Percentiles rank a stretch among this genome's conserved stretches.
phyloP scores from a whole-genome alignment of 805 yeast genomes.

The Zygoascus tannicola region DNA sequence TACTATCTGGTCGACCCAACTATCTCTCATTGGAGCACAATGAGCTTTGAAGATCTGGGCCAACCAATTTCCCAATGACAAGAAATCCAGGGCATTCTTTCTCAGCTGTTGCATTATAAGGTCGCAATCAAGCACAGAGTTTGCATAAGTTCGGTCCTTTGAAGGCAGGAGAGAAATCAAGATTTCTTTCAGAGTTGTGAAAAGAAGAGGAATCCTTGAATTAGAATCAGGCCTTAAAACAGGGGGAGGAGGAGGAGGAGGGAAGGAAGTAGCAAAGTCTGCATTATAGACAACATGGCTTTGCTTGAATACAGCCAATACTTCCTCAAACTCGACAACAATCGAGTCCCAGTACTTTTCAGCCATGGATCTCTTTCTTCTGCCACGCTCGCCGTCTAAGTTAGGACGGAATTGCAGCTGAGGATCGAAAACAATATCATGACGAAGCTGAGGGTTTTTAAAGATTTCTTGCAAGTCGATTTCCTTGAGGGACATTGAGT shows the following conservation, averaged over 20 bases:
- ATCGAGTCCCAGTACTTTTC: slow-evolving; percentile 81
- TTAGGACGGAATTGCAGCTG: slow-evolving; percentile 86
- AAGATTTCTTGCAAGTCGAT: slow-evolving; percentile 82
- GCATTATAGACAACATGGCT: neutral
- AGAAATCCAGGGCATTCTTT: slow-evolving; percentile 57
- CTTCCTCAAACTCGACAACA: slow-evolving; percentile 50
- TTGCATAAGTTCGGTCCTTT: slow-evolving; percentile 58
- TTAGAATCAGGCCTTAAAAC: neutral
- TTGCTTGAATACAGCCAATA: neutral
- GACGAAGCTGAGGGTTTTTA: slow-evolving; percentile 86
- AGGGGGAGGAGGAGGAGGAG: slow-evolving; percentile 5
- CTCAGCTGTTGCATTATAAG: slow-evolving; percentile 65
- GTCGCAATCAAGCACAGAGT: slow-evolving; percentile 68
- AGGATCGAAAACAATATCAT: slow-evolving; percentile 88
- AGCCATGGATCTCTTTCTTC: slow-evolving; percentile 61
- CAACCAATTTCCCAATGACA: slow-evolving; percentile 63
- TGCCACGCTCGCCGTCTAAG: slow-evolving; percentile 83
- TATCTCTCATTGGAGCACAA: slow-evolving; percentile 93
- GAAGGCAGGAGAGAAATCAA: slow-evolving; percentile 66
- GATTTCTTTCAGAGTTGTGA: slow-evolving; percentile 70
- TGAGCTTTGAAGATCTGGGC: slow-evolving; percentile 72
- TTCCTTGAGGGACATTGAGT: slow-evolving; percentile 69
- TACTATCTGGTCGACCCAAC: slow-evolving; percentile 80
- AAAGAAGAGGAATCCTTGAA: slow-evolving; percentile 54
- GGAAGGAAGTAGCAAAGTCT: slow-evolving; percentile 9